Conservation (phyloP, 2,329 filamentous ascomycete species). For the Fusarium annulatum region DNA sequence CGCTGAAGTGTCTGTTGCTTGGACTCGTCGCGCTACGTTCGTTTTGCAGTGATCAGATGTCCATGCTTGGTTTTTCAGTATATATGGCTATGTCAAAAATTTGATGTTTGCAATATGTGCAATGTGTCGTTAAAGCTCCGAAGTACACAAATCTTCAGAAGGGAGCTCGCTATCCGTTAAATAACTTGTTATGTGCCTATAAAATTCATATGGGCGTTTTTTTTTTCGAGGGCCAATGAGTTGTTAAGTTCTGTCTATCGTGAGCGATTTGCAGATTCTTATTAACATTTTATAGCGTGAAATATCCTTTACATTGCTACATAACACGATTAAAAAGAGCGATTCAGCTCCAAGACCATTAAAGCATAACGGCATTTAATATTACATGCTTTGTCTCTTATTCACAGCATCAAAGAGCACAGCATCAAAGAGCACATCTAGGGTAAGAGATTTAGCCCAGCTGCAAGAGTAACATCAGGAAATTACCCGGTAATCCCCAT, state of each 20-base stretch:
- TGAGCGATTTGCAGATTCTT: no score
- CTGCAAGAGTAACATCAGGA: background rate
- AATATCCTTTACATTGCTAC: rapidly evolving
- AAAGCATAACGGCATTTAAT: rapidly evolving
- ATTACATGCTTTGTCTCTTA: background rate
- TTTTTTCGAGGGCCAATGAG: no score
- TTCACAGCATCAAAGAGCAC: background rate
- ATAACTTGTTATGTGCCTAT: rapidly evolving
- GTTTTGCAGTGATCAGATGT: rapidly evolving
- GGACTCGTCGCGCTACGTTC: rapidly evolving
- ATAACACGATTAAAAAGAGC: rapidly evolving
- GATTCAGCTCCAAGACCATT: no score
- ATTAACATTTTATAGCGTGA: rapidly evolving
- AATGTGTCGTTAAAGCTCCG: background rate
- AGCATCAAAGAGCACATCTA: background rate
- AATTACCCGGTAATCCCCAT: no score
- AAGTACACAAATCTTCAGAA: rapidly evolving
- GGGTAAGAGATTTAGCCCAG: background rate
- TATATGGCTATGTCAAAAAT: no score
- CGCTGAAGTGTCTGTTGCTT: no score
- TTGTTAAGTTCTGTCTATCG: background rate
- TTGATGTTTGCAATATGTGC: no score
- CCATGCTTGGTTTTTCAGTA: background rate
- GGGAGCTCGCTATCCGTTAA: background rate
- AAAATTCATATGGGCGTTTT: no score